Conservation (phyloP, 305 asterid genomes). For the Fraxinus velutina region DNA sequence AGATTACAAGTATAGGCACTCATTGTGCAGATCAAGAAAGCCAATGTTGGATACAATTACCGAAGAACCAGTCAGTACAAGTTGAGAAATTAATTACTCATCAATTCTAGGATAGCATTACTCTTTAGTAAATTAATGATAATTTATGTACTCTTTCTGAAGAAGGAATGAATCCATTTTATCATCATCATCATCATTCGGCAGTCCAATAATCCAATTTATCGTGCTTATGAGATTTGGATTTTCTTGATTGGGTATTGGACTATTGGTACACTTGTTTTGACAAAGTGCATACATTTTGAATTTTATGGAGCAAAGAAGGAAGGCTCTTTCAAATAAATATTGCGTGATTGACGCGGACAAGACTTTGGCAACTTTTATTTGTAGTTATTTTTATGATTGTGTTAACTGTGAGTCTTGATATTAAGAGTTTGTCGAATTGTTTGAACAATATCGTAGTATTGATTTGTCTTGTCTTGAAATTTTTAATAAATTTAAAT, state of each 20-base stretch:
- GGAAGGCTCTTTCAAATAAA: not conserved
- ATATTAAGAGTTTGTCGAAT: not conserved
- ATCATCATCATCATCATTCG: not conserved
- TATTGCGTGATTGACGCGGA: not conserved
- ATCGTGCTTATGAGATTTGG: not conserved
- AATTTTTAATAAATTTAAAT: too few species aligned
- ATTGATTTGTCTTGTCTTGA: not conserved
- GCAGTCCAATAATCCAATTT: not conserved
- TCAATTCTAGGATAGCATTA: not conserved
- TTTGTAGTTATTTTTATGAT: not conserved
- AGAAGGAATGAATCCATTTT: not conserved
- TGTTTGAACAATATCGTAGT: too few species aligned
- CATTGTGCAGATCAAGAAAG: conserved; percentile 58
- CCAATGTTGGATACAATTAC: conserved; percentile 73
- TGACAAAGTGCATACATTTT: not conserved
- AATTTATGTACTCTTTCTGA: not conserved
- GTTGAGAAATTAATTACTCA: conserved; percentile 22
- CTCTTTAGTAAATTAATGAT: not conserved
- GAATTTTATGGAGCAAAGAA: not conserved
- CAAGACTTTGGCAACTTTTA: not conserved
- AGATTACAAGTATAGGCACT: conserved; percentile 44
- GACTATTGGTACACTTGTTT: not conserved
- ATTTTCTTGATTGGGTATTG: not conserved
- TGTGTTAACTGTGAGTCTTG: not conserved
- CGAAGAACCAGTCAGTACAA: conserved; percentile 55